Base-by-base conservation (phyloP, 805 yeast genomes). In the Metschnikowia borealis region DNA sequence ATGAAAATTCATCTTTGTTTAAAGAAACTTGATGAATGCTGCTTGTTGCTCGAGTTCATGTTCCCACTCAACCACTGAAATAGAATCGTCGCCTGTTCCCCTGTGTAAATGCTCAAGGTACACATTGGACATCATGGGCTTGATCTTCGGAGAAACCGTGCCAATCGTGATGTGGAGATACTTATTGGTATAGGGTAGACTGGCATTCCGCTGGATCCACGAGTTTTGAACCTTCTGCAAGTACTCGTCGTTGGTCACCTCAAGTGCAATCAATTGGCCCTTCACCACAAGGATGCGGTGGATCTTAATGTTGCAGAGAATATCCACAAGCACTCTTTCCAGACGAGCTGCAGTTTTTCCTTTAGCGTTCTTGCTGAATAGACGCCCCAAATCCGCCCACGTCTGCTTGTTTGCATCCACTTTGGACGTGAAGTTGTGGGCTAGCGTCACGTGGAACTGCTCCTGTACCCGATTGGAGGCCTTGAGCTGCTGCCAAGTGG, bases 131-230 rank as follows among this genome's bases (percentile, higher is more conserved):
- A 51, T 53, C 31, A 37, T 42, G 1, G 59, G 59, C 8, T 51
- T 35, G 18, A 57, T 51, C 15, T 51, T 33, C 14, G 35, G 29
- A 14, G 47, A 46, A 18, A 44, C 32, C 0, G 88, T 79, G 0
- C 91, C 96, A 13, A 89, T 61, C 0, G 97, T 91, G 39, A 90
- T 78, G 62, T 91, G 97, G 73, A 52, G 47, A 44, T 49, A 42
- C 15, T 51, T 39, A 49, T 65, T 63, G 47, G 67, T 63, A 50
- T 82, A 80, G 0, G 74, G 72, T 7, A 75, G 64, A 4, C 41
- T 6, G 66, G 46, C 46, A 17, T 10, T n/a, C 23, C 46, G 31
- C 10, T 43, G 18, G 14, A 38, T 20, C 42, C 37, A 35, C 21
- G 31, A 15, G 26, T 32, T n/a, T 20, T 52, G 51, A 3, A 37